phyloP scores from a whole-genome alignment of 2,329 filamentous ascomycete species.

The Fusarium denticulatum region DNA sequence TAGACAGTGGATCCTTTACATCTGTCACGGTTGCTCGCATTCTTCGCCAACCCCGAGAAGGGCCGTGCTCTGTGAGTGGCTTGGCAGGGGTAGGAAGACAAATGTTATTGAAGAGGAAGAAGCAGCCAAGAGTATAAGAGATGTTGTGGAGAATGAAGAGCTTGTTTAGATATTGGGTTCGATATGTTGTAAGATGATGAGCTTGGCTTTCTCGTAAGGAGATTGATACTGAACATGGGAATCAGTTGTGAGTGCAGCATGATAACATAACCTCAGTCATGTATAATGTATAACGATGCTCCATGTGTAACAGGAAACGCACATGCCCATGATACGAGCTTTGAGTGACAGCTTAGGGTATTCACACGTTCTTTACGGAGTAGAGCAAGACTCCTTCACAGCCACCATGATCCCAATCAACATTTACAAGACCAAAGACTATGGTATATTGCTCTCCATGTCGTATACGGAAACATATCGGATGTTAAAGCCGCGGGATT shows the following conservation, averaged over 20 bases:
- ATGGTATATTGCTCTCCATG: neutral
- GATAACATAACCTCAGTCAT: neutral
- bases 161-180: neutral
- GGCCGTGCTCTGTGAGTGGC: conserved; percentile 30
- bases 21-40: conserved; percentile 30
- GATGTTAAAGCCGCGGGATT: neutral
- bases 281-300: neutral
- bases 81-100: conserved; percentile 19
- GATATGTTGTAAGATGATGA: neutral
- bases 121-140: conserved; percentile 26
- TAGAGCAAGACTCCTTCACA: neutral
- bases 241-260: neutral
- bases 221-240: neutral
- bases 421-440: neutral
- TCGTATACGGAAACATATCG: neutral
- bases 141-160: neutral
- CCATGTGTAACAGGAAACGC: neutral
- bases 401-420: neutral
- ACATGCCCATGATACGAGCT: neutral
- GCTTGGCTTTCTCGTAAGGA: neutral
- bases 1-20: conserved; percentile 28
- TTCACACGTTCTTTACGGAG: neutral
- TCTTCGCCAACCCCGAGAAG: conserved; percentile 37
- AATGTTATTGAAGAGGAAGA: conserved; percentile 22
- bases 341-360: neutral